Evolutionary conservation across 352 stramenopile species (phyloP), one percentile per base, ranked within the genome.

Genomic region (Saprolegnia parasitica): DNA sequence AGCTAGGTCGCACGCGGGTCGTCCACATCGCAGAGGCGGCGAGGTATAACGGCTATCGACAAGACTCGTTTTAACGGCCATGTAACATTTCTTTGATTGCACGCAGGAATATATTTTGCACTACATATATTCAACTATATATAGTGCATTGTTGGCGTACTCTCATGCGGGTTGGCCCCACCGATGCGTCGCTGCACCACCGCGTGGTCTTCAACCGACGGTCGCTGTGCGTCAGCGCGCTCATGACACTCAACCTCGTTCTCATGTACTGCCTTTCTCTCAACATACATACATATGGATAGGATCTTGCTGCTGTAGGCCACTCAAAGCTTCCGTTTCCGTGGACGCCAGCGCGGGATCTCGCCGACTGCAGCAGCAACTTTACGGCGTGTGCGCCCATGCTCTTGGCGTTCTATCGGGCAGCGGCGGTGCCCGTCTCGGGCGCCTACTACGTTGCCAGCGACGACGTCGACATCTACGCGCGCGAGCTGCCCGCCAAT

Each of bases 181-280:
- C 2, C 29, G 29, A 35, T 35, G 29, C 29, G 29, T 35, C 29
- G 29, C 29, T 35, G 29, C 29, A 5, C 29, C 29, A 35, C 29
- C 29, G 29, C 29, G 29, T 35, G 2, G 5, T 35, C 29, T 55
- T 55, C 24, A 55, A 55, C 24, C n/a, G 24, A 29, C 47, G 47
- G n/a, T 55, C 47, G 47, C n/a, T 55, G 24, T 55, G n/a, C 5
- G 24, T 5, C 2, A 55, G 47, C 24, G 5, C 5, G n/a, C n/a
- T 55, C 47, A 55, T 55, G 47, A 29, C 24, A 5, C 47, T 55
- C 24, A 55, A 55, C 47, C n/a, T 55, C 24, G 47, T 29, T 55
- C 47, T 55, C 47, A 55, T 55, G 47, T 55, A 55, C n/a, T n/a
- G n/a, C n/a, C n/a, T n/a, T n/a, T n/a, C n/a, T n/a, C n/a, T n/a